Base-by-base conservation (phyloP, 768 basidiomycete genomes). In the Hygrophorus pudorinus region DNA sequence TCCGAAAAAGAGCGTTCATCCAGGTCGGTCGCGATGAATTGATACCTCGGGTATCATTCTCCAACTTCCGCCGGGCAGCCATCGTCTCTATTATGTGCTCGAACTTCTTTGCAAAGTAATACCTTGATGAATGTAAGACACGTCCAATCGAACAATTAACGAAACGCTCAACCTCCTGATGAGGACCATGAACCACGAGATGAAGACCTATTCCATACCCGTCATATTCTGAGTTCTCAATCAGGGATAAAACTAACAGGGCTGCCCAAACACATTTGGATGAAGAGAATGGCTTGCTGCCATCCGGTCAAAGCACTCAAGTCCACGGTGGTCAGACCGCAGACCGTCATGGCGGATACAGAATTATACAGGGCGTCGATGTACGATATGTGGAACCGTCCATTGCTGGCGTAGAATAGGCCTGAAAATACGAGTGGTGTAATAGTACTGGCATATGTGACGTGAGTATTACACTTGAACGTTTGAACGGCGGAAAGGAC, bases 401-500 rank as follows among this genome's bases (percentile, higher is more conserved):
- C 89, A 69, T 91, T 91, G 62, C 74, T 75, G 18, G 79, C 88
- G 55, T 86, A 96, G 55, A 96, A 76, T 42, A 97, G 79, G 30
- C 64, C 78, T 14, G 87, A 85, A 50, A 78, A 75, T 43, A 92
- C 65, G 51, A 96, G 69, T 2, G 93, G 92, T 0, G 78, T 78
- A 56, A 88, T 73, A 5, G 77, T 81, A 53, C 85, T 88, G 55
- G n/a, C 47, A 52, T 48, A 42, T 21, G 45, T 39, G 36, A 39
- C 28, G 34, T 54, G 24, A 49, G 38, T 32, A 45, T 40, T n/a
- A n/a, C n/a, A n/a, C n/a, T n/a, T n/a, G n/a, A n/a, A n/a, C n/a
- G 20, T 46, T 44, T 37, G 32, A 41, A 41, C 24, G 13, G 38
- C 17, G 32, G 42, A 31, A 47, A 40, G 33, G 32, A 60, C 79